These are phyloP conservation scores for Pichia gijzeniarum DNA, from an alignment of 805 yeast genomes.

Conservation along the genomic window DNA sequence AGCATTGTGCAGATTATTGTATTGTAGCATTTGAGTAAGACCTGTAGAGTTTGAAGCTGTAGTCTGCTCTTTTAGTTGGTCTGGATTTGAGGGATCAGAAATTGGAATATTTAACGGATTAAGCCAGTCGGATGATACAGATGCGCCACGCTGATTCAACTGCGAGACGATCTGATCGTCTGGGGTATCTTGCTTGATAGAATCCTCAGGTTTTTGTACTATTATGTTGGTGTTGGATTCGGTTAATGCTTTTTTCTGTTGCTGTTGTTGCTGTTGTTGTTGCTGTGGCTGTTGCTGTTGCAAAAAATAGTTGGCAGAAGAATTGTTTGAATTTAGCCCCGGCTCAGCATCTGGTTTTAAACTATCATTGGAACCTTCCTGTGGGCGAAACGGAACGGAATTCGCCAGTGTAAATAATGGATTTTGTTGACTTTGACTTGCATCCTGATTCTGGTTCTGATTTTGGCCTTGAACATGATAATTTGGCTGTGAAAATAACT, in stretches of 20 bases:
- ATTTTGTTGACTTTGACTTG: constrained; percentile 16
- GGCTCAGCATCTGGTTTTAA: neutral
- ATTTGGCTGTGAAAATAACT: neutral
- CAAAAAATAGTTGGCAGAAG: neutral
- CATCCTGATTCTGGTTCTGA: neutral
- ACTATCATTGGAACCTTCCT: too few species aligned
- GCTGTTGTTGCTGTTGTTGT: neutral
- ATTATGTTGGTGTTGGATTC: too few species aligned
- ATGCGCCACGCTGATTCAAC: neutral
- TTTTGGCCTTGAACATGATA: constrained; percentile 2
- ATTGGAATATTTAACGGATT: constrained; percentile 2
- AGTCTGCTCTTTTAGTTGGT: neutral
- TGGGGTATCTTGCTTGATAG: neutral
- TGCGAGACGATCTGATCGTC: neutral
- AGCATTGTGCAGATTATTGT: neutral
- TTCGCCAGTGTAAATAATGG: constrained; percentile 29
- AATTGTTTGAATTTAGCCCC: neutral
- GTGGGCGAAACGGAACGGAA: constrained; percentile 16
- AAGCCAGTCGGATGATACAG: constrained; percentile 2
- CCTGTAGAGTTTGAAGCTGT: neutral
- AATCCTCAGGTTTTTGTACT: neutral
- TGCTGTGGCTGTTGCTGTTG: neutral
- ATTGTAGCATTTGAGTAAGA: neutral
- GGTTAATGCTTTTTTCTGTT: neutral
- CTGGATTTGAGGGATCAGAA: neutral